Evolutionary conservation across 2,329 filamentous ascomycete genomes (phyloP).

Genomic region (Ascochyta pisi): DNA sequence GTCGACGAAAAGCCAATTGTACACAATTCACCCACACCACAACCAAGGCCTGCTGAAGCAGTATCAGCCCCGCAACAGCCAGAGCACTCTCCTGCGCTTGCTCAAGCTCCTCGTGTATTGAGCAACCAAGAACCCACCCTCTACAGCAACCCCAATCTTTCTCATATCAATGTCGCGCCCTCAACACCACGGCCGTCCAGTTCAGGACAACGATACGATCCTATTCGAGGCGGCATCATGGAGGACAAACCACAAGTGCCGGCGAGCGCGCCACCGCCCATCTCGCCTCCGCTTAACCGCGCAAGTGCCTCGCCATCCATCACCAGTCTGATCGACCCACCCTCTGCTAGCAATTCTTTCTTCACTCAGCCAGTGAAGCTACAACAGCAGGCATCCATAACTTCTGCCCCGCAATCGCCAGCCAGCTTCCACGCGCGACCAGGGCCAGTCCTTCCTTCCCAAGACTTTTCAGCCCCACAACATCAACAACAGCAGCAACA

Average conservation of each 20-base stretch:
- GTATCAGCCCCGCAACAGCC: conserved; percentile 27
- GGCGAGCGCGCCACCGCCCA: conserved; percentile 56
- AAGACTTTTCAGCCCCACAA: conserved; percentile 34
- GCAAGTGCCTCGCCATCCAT: conserved; percentile 93
- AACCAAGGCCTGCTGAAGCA: conserved; percentile 39
- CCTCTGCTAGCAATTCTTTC: conserved; percentile 50
- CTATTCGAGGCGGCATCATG: conserved; percentile 72
- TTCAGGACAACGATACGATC: conserved; percentile 86
- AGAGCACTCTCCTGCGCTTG: conserved; percentile 36
- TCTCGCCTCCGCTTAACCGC: conserved; percentile 65
- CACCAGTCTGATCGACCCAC: conserved; percentile 83
- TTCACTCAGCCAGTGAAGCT: conserved; percentile 42
- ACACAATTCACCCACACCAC: conserved; percentile 36
- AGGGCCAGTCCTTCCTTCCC: conserved; percentile 36
- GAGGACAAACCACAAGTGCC: conserved; percentile 51
- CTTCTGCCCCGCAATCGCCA: conserved; percentile 50
- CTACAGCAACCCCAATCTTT: conserved; percentile 47
- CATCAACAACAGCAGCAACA: conserved; percentile 23
- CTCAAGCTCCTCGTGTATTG: conserved; percentile 43
- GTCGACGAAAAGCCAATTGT: conserved; percentile 37
- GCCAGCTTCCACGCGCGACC: conserved; percentile 41
- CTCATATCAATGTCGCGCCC: conserved; percentile 53
- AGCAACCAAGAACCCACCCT: conserved; percentile 49
- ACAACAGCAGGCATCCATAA: conserved; percentile 47
- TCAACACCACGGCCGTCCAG: conserved; percentile 63